A percentile compares a stretch with the other conserved stretches of the same genome.
phyloP scores from a whole-genome alignment of 2,329 filamentous ascomycete genomes.

The Fusarium setosum region DNA sequence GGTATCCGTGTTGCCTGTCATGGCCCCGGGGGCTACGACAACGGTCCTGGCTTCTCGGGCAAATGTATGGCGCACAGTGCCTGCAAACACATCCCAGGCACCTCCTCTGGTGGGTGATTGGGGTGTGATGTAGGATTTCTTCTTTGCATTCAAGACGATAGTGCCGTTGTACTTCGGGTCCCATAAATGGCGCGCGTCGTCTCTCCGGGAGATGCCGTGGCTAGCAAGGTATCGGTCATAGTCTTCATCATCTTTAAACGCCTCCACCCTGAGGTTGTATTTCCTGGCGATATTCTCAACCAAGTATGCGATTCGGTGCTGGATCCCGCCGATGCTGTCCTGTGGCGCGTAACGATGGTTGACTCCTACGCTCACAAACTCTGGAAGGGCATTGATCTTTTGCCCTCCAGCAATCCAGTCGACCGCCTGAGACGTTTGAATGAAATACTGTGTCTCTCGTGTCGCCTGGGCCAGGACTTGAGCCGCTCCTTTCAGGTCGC shows the following conservation, averaged over 20 bases:
- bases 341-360: slow-evolving; percentile 59
- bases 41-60: background rate
- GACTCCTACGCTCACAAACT: slow-evolving; percentile 65
- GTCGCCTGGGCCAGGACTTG: slow-evolving; percentile 31
- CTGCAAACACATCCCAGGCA: slow-evolving; percentile 16
- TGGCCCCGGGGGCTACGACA: slow-evolving; percentile 9
- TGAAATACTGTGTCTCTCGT: slow-evolving; percentile 55
- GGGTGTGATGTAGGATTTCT: background rate
- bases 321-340: slow-evolving; percentile 6
- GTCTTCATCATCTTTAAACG: slow-evolving; percentile 15
- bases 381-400: slow-evolving; percentile 75
- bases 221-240: background rate
- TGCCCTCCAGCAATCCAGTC: slow-evolving; percentile 70
- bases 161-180: background rate
- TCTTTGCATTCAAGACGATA: background rate
- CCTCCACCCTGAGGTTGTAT: background rate
- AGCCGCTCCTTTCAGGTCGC: slow-evolving; percentile 43
- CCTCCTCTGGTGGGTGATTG: background rate
- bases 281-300: background rate
- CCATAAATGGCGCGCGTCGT: background rate
- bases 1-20: slow-evolving; percentile 27
- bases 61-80: slow-evolving; percentile 9
- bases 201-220: background rate
- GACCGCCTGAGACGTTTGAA: slow-evolving; percentile 70
- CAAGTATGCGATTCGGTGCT: background rate